Conservation (phyloP, 768 basidiomycete genomes). For the Tylopilus plumbeoviolaceoides region DNA sequence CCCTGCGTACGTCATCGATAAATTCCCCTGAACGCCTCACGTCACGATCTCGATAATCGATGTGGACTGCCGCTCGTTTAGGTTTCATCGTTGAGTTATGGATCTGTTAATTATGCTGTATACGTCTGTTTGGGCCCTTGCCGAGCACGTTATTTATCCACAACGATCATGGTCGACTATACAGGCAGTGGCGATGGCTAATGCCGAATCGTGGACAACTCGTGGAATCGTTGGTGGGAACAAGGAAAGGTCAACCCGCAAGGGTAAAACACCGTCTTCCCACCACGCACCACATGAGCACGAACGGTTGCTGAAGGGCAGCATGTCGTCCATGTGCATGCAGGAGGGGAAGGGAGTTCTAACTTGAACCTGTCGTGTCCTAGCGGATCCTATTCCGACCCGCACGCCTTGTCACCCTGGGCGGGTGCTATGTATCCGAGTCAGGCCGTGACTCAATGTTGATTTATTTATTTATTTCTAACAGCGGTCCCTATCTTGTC, state of each 20-base stretch:
- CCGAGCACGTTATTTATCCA: constrained; percentile 5
- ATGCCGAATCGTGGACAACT: constrained; percentile 2
- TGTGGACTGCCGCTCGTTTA: constrained; percentile 55
- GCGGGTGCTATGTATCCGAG: neutral
- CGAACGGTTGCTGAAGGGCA: constrained; percentile 6
- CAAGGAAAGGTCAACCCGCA: neutral
- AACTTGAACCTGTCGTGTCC: neutral
- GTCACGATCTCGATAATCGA: constrained; percentile 57
- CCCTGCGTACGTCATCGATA: constrained; percentile 32
- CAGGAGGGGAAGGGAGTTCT: neutral
- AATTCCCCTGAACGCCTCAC: constrained; percentile 45
- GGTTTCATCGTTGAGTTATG: constrained; percentile 56
- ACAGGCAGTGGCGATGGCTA: constrained; percentile 4
- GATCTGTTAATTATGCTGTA: constrained; percentile 53
- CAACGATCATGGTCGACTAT: constrained; percentile 22
- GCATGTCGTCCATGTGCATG: constrained; percentile 14
- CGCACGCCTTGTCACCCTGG: constrained; percentile 7
- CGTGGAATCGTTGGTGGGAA: constrained; percentile 10
- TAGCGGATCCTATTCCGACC: constrained; percentile 15
- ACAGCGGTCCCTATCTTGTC: neutral
- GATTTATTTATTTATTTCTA: constrained; percentile 11
- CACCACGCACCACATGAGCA: constrained; percentile 12
- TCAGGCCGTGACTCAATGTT: constrained; percentile 1
- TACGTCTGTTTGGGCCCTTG: constrained; percentile 42
- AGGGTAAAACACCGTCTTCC: constrained; percentile 24